Evolutionary conservation across 2,329 filamentous ascomycete genomes (phyloP).

Genomic region (Venturia oleaginea): DNA sequence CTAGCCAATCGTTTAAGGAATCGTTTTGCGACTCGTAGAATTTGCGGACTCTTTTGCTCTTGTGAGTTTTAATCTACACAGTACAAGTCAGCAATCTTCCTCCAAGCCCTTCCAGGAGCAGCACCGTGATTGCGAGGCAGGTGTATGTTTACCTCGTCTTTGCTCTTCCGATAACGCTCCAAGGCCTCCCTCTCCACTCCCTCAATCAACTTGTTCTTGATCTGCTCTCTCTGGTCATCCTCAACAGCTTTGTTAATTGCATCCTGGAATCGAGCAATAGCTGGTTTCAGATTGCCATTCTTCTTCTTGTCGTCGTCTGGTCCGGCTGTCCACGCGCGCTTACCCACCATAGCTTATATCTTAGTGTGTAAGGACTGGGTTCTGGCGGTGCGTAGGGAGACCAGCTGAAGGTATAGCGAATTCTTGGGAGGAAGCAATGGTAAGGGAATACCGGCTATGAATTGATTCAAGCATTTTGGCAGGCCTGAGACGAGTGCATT

Average conservation of each 20-base stretch:
- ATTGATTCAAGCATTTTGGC: neutral
- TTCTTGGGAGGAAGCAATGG: neutral
- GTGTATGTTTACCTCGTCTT: constrained; percentile 34
- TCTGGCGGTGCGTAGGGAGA: neutral
- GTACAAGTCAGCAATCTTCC: neutral
- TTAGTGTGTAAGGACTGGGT: neutral
- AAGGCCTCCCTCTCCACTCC: constrained; percentile 38
- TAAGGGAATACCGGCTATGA: neutral
- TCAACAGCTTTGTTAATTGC: constrained; percentile 35
- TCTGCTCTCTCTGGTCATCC: constrained; percentile 34
- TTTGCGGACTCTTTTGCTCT: constrained; percentile 42
- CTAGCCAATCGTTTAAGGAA: constrained; percentile 47
- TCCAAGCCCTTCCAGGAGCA: neutral
- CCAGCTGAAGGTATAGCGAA: neutral
- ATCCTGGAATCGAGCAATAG: constrained; percentile 2
- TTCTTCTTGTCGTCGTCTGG: neutral
- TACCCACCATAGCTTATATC: neutral
- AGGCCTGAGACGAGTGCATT: neutral
- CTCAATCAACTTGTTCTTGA: constrained; percentile 42
- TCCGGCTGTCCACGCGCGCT: neutral
- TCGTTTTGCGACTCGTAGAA: constrained; percentile 50
- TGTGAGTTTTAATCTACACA: constrained; percentile 39
- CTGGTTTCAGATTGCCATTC: neutral
- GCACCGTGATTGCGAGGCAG: neutral
- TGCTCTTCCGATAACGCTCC: constrained; percentile 42